Evolutionary conservation across 768 basidiomycete species (phyloP), one percentile per base, ranked within the genome.

Genomic region (Mycena sanguinolenta): DNA sequence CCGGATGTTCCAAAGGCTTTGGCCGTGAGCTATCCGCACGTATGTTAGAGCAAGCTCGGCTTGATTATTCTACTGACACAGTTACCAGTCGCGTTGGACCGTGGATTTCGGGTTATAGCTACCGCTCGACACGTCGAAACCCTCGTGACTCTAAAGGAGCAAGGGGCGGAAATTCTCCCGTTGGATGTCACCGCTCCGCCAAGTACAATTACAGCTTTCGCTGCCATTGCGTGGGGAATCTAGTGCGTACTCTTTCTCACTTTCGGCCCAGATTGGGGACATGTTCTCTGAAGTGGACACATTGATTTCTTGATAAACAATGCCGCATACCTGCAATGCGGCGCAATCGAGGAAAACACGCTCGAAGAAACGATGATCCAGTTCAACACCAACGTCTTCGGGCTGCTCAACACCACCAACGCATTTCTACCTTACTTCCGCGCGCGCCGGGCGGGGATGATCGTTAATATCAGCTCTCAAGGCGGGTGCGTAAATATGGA

Each of bases 221-320:
- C 78, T 4, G n/a, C n/a, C n/a, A 44, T 71, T n/a, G 79, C 78
- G 0, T 71, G 79, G 60, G 73, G 36, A 1, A 65, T 79, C 5
- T 63, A 81, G 72, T 73, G 21, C 39, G 72, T 53, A 34, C 27
- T n/a, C n/a, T 21, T 13, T 7, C 7, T n/a, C 28, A 21, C n/a
- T n/a, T n/a, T n/a, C n/a, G 4, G 3, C 16, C 17, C 42, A 38
- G 6, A 25, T 30, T 19, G 1, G 8, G 46, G 21, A 21, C 30
- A 7, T 21, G 32, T 53, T 6, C 23, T n/a, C 16, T 52, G 0
- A 21, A 73, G 73, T 58, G 79, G 77, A 1, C 77, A 72, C 21
- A 65, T 82, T 21, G 82, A 82, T 57, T 76, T 79, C n/a, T 69
- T 82, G 2, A 75, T 82, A 4, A 81, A 81, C 67, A 80, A 80